Evolutionary conservation across 2,329 filamentous ascomycete genomes (phyloP), one percentile per base, ranked within the genome.

Genomic region (Chrysoporthe austroafricana): DNA sequence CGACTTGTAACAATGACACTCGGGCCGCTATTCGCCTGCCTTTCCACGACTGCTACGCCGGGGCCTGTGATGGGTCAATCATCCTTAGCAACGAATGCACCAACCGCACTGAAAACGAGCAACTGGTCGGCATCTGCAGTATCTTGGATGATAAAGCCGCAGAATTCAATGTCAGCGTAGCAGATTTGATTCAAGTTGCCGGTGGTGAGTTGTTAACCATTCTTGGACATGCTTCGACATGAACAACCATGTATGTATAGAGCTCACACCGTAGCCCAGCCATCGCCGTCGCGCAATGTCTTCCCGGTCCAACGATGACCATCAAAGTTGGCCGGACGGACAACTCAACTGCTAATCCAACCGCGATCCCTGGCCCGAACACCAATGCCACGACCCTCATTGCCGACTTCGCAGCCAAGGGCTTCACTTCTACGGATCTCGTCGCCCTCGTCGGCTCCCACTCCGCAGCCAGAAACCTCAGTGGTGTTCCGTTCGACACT

Each of bases 31-130:
- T 76, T 52, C 74, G 75, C 6, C 59, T 74, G 2, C 62, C 73
- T 2, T 76, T 76, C 62, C 75, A 76, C 65, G 75, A 76, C 67
- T 76, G 75, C 69, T 76, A 75, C 46, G 73, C 75, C 3, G 72
- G 69, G 0, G 54, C 74, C 0, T 76, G 75, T 52, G 75, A 76
- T 63, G 75, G 75, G 0, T 76, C 74, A 3, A 66, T 76, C 44
- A 76, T 76, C 34, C 68, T 76, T 6, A 70, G 74, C 6, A 61
- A 72, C 56, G 75, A 76, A 62, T 76, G 75, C 46, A 70, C 66
- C 11, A 71, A 71, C 13, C 74, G 75, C 3, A 52, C 21, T 8
- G 74, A 76, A 64, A 76, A 76, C 63, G 16, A 62, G 4, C 75
- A 74, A 58, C 65, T 76, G 56, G 62, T 72, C 11, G 63, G 58